Conservation (phyloP, 202 grass and related monocot species). For the Setaria italica region DNA sequence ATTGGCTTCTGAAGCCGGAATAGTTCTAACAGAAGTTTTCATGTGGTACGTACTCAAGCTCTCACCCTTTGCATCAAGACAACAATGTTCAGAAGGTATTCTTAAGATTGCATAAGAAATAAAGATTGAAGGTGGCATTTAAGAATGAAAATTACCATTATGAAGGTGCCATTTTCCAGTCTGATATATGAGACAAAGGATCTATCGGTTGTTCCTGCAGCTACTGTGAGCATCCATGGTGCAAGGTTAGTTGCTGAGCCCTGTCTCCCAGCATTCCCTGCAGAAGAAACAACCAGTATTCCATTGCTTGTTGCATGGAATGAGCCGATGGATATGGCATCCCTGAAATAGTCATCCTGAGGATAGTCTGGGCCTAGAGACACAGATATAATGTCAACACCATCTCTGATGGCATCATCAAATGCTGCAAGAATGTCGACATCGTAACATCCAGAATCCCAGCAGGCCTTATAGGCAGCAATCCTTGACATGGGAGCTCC, state of each 20-base stretch:
- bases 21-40: conserved; percentile 62
- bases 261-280: conserved; percentile 68
- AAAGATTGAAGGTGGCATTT: background rate
- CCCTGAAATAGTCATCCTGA: conserved; percentile 74
- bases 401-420: conserved; percentile 73
- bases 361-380: conserved; percentile 70
- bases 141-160: conserved; percentile 56
- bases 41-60: conserved; percentile 72
- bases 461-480: conserved; percentile 82
- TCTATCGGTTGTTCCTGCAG: conserved; percentile 72
- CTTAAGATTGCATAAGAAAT: conserved; percentile 4
- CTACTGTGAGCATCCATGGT: conserved; percentile 81
- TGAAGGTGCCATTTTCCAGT: conserved; percentile 59
- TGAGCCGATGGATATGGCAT: conserved; percentile 78
- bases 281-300: conserved; percentile 82
- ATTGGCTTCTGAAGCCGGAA: conserved; percentile 73
- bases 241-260: conserved; percentile 73
- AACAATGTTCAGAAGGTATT: conserved; percentile 10
- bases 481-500: conserved; percentile 82
- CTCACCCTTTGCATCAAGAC: conserved; percentile 62
- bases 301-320: conserved; percentile 76
- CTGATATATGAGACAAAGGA: conserved; percentile 62
- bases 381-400: conserved; percentile 82
- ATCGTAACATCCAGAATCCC: conserved; percentile 75
- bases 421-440: conserved; percentile 82